phyloP scores from a whole-genome alignment of 2,329 filamentous ascomycete genomes.

The Hypoxylon rubiginosum region DNA sequence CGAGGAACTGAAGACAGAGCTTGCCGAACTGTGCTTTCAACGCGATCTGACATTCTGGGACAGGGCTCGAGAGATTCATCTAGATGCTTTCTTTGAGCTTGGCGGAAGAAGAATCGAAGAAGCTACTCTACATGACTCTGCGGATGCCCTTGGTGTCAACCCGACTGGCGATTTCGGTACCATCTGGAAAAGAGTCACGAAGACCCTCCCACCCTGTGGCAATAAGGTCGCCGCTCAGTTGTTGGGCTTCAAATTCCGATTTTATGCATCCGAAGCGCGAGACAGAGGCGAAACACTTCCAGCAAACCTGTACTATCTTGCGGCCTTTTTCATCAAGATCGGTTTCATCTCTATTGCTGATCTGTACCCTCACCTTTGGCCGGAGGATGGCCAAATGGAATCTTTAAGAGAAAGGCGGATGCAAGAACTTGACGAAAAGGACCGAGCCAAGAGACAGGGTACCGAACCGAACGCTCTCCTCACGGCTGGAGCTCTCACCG shows the following conservation, averaged over 20 bases:
- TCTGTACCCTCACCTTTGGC: constrained; percentile 92
- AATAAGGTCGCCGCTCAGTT: constrained; percentile 95
- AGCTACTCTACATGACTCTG: constrained; percentile 64
- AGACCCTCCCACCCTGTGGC: constrained; percentile 84
- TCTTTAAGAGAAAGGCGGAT: constrained; percentile 76
- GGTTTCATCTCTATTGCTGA: constrained; percentile 95
- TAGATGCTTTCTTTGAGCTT: constrained; percentile 91
- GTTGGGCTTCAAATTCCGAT: constrained; percentile 95
- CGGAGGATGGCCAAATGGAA: constrained; percentile 86
- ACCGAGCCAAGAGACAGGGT: constrained; percentile 77
- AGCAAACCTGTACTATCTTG: constrained; percentile 91
- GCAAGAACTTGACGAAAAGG: constrained; percentile 83
- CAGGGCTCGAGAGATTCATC: constrained; percentile 78
- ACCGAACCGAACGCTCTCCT: constrained; percentile 85
- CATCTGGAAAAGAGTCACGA: constrained; percentile 84
- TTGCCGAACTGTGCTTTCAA: constrained; percentile 68
- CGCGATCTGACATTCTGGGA: constrained; percentile 87
- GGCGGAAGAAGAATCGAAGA: constrained; percentile 78
- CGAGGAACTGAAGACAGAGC: constrained; percentile 75
- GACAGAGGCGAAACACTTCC: constrained; percentile 83
- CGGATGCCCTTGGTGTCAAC: constrained; percentile 62
- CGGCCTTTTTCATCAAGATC: constrained; percentile 93
- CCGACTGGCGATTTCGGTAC: constrained; percentile 52
- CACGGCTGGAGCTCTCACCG: constrained; percentile 86
- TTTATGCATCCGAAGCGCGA: constrained; percentile 87